A percentile compares a stretch with the other conserved stretches of the same genome.
These are phyloP conservation scores for Bipolaris gigantea DNA, from an alignment of 2,329 filamentous ascomycete genomes.

Conservation along the genomic window DNA sequence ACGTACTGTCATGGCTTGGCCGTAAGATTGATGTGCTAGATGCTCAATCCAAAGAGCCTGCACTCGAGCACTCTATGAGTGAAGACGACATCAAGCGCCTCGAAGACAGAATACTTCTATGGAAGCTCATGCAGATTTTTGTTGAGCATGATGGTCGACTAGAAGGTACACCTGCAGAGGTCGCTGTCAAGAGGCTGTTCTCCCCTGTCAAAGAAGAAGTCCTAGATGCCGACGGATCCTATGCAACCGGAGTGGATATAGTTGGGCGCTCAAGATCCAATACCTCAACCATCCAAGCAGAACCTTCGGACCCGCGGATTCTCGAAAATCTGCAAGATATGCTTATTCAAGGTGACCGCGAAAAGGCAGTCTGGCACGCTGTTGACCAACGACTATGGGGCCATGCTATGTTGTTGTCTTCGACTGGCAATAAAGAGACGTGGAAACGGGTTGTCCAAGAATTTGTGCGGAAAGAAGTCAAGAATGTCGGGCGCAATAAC, in stretches of 20 bases:
- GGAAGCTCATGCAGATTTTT: slow-evolving; percentile 80
- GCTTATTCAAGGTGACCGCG: slow-evolving; percentile 78
- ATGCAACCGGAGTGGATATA: slow-evolving; percentile 43
- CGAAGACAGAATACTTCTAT: slow-evolving; percentile 79
- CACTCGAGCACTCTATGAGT: slow-evolving; percentile 55
- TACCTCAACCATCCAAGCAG: slow-evolving; percentile 49
- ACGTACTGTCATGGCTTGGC: slow-evolving; percentile 78
- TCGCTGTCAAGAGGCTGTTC: slow-evolving; percentile 73
- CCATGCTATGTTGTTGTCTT: slow-evolving; percentile 91
- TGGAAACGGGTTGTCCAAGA: slow-evolving; percentile 95
- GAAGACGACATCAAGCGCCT: slow-evolving; percentile 67
- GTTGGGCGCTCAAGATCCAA: slow-evolving; percentile 39
- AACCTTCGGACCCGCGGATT: slow-evolving; percentile 69
- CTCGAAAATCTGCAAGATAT: slow-evolving; percentile 72
- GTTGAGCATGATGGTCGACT: slow-evolving; percentile 84
- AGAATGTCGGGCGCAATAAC: slow-evolving; percentile 74
- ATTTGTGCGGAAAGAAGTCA: slow-evolving; percentile 93
- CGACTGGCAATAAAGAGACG: slow-evolving; percentile 68
- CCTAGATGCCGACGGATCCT: slow-evolving; percentile 27
- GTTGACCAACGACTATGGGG: slow-evolving; percentile 95
- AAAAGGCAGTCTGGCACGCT: slow-evolving; percentile 90
- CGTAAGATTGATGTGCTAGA: slow-evolving; percentile 76
- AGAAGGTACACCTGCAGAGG: slow-evolving; percentile 72
- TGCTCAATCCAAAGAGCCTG: slow-evolving; percentile 48
- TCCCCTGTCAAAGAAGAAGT: slow-evolving; percentile 56